Evolutionary conservation across 2,329 filamentous ascomycete genomes (phyloP).

Genomic region (Aspergillus tanneri): DNA sequence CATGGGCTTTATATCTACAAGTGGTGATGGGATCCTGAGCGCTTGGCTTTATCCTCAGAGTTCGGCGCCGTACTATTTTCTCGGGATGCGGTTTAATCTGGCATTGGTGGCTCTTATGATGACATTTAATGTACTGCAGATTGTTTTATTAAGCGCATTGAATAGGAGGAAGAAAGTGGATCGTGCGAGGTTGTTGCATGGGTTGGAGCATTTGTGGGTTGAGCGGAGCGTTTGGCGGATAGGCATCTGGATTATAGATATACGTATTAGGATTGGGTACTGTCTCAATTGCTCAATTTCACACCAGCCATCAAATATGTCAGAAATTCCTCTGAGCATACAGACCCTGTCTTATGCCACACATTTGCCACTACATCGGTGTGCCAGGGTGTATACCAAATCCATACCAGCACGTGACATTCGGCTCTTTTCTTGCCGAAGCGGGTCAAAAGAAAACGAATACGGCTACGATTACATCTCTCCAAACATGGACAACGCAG

Average conservation of each 20-base stretch:
- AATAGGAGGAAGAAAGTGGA: conserved; percentile 9
- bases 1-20: conserved; percentile 12
- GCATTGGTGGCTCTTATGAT: conserved; percentile 9
- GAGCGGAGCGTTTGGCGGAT: conserved; percentile 14
- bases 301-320: no score
- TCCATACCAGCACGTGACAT: neutral
- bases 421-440: neutral
- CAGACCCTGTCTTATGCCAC: no score
- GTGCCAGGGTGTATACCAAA: neutral
- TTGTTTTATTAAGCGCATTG: conserved; percentile 5
- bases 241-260: conserved; percentile 15
- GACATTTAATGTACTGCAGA: conserved; percentile 8
- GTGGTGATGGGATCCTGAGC: conserved; percentile 11
- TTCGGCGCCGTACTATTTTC: conserved; percentile 11
- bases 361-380: neutral
- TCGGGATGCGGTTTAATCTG: conserved; percentile 11
- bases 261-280: conserved; percentile 15
- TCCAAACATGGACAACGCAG: conserved; percentile 8
- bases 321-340: no score
- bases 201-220: conserved; percentile 6
- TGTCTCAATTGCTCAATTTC: neutral
- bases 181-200: conserved; percentile 1
- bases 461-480: conserved; percentile 5
- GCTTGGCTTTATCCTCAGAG: conserved; percentile 16
- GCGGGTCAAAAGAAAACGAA: conserved; percentile 13